phyloP scores from a whole-genome alignment of 2,329 filamentous ascomycete species.

The Juglanconis sp. region DNA sequence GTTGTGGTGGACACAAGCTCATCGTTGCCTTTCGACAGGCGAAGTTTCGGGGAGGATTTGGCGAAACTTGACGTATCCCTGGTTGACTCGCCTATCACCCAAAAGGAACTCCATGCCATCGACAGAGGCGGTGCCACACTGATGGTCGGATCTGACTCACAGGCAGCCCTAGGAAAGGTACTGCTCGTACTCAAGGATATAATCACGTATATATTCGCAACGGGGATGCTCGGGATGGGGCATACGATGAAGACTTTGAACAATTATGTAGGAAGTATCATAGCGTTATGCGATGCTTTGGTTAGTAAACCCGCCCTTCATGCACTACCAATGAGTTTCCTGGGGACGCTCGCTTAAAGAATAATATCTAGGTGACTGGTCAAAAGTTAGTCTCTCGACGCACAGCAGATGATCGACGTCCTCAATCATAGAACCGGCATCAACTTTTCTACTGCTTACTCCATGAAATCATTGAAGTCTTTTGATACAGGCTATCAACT shows the following conservation, averaged over 20 bases:
- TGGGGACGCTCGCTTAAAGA: too few species aligned
- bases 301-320: neutral
- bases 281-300: neutral
- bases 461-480: neutral
- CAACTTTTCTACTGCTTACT: neutral
- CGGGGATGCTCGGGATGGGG: neutral
- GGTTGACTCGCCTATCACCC: neutral
- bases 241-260: conserved; percentile 4
- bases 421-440: neutral
- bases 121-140: neutral
- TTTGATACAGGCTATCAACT: conserved; percentile 4
- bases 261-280: conserved; percentile 5
- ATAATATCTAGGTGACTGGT: neutral
- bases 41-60: neutral
- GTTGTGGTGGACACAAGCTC: conserved; percentile 2
- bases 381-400: neutral
- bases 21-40: neutral
- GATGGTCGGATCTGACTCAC: neutral
- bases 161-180: neutral
- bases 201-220: neutral
- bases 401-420: conserved; percentile 1
- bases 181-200: neutral
- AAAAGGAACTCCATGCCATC: neutral
- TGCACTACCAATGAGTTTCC: neutral
- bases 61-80: neutral